Base-by-base conservation (phyloP, 768 basidiomycete genomes). In the Pleurotus tuoliensis region DNA sequence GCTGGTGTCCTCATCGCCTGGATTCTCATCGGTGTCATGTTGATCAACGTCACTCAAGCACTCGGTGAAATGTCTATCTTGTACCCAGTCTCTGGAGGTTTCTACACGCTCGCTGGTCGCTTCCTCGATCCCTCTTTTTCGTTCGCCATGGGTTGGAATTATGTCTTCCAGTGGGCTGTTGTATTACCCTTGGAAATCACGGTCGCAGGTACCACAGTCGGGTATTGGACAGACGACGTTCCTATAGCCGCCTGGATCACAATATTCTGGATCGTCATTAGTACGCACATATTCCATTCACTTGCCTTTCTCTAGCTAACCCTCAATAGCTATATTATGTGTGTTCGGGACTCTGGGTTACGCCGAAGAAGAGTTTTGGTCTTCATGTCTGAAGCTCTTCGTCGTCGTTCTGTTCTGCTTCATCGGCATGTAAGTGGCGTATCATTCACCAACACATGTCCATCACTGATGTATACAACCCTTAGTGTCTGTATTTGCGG, bases 71-170 rank as follows among this genome's bases (percentile, higher is more conserved):
- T 79, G 74, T 73, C 72, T 55, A 77, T 79, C 55, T 57, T 79
- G 20, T 79, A 75, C 57, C 77, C 77, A 8, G 76, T 79, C 27
- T 79, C 77, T 56, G 77, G 77, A 52, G 77, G 76, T 53, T 79
- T 79, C 65, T 79, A 79, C 59, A 77, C 76, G 30, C 67, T 77
- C 44, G 74, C 77, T 44, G 64, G 68, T 63, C 76, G 76, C 30
- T 77, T 79, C 64, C 66, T 77, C 57, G 77, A 79, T 54, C 77
- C 77, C 47, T 71, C 75, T 12, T 79, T 77, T 58, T 75, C 75
- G 39, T 77, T 77, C 55, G 73, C 76, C 44, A 79, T 79, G 77
- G 77, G 77, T 2, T 79, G 77, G 77, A 79, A 79, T 52, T 79
- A 79, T 58, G 69, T 72, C 38, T 68, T 79, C 41, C 75, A 76